These are phyloP conservation scores for Moricandia moricandioides DNA, from an alignment of 345 rosid genomes.

Conservation along the genomic window DNA sequence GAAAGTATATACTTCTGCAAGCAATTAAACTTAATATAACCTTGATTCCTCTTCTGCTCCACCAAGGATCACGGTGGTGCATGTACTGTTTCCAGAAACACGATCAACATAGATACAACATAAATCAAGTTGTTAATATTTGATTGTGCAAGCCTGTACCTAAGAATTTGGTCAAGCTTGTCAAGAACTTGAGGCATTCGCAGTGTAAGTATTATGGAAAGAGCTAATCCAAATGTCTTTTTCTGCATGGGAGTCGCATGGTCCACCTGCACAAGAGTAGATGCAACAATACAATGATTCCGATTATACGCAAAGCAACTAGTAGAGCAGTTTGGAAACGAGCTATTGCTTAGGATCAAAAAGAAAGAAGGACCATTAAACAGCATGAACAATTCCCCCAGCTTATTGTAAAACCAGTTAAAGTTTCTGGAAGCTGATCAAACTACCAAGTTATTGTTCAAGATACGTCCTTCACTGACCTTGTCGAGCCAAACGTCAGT, in stretches of 20 bases:
- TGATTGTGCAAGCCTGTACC: constrained; percentile 42
- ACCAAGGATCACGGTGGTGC: constrained; percentile 78
- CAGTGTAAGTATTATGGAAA: constrained; percentile 77
- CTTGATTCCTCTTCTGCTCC: constrained; percentile 73
- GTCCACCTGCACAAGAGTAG: constrained; percentile 59
- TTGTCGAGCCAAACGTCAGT: constrained; percentile 94
- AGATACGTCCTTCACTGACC: constrained; percentile 48
- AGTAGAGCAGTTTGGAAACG: neutral
- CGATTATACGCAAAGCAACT: constrained; percentile 9
- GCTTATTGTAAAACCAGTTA: neutral
- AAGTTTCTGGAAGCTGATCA: neutral
- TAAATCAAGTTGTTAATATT: neutral
- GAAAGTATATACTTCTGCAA: too few species aligned
- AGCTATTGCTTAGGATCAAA: neutral
- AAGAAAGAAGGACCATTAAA: neutral
- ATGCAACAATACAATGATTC: constrained; percentile 5
- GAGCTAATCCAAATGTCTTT: constrained; percentile 78
- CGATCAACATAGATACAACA: neutral
- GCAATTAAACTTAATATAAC: too few species aligned
- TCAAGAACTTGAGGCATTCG: constrained; percentile 91
- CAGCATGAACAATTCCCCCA: too few species aligned
- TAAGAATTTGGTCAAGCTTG: constrained; percentile 82
- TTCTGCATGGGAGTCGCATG: constrained; percentile 63
- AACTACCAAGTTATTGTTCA: constrained; percentile 1
- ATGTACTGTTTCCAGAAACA: constrained; percentile 50